Conservation (phyloP, 371 early-diverging fungal species). For the Mucor irregularis region DNA sequence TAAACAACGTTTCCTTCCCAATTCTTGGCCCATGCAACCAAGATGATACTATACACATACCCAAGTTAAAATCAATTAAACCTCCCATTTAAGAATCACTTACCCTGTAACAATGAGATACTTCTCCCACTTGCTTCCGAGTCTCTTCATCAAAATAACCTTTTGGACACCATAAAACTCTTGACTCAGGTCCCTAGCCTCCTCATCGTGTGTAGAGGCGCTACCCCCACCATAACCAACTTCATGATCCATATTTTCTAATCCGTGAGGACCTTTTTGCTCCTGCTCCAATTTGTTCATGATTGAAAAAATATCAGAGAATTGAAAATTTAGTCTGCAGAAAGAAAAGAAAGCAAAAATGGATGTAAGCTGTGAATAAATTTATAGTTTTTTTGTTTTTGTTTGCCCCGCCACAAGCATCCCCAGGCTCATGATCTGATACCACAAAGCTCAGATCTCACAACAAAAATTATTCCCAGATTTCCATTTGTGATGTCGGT, state of each 20-base stretch:
- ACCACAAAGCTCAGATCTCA: too few species aligned
- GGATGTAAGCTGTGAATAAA: too few species aligned
- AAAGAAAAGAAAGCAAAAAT: too few species aligned
- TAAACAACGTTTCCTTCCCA: slow-evolving; percentile 29
- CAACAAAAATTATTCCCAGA: too few species aligned
- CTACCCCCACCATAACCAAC: background rate
- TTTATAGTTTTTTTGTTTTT: too few species aligned
- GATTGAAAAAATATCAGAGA: too few species aligned
- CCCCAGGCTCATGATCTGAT: too few species aligned
- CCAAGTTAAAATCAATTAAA: background rate
- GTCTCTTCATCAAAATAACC: slow-evolving; percentile 20
- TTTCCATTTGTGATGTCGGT: too few species aligned
- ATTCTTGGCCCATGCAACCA: slow-evolving; percentile 28
- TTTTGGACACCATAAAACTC: slow-evolving; percentile 24
- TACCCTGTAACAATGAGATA: slow-evolving; percentile 21
- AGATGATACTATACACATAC: slow-evolving; percentile 12
- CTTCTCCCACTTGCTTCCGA: slow-evolving; percentile 19
- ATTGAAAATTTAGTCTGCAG: too few species aligned
- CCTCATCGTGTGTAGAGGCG: background rate
- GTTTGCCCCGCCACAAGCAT: too few species aligned
- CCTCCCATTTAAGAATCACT: background rate
- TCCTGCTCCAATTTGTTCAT: background rate
- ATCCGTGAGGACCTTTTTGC: background rate
- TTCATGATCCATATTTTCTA: background rate
- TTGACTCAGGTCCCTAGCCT: background rate